Evolutionary conservation across 495 filamentous ascomycete genomes (phyloP).

Genomic region (Aspergillus haitiensis): DNA sequence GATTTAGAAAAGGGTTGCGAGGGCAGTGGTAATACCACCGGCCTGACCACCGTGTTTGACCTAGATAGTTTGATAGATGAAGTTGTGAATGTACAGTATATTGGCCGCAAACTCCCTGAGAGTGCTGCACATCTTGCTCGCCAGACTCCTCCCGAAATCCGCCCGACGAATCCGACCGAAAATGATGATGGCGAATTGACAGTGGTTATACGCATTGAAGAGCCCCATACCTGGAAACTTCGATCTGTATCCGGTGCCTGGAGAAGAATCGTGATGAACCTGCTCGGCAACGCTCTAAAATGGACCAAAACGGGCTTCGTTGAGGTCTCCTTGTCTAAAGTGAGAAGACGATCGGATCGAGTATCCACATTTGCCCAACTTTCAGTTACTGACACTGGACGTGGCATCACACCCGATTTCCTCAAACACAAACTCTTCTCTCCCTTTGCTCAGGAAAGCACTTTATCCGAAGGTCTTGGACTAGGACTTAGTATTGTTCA

Average conservation of each 20-base stretch:
- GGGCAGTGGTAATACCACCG: slow-evolving; percentile 12
- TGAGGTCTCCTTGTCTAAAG: slow-evolving; percentile 51
- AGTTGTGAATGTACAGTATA: slow-evolving; percentile 58
- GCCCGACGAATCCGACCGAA: neutral
- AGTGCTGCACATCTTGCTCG: neutral
- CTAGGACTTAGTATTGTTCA: slow-evolving; percentile 69
- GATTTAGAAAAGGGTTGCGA: slow-evolving; percentile 8
- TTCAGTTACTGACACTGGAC: slow-evolving; percentile 63
- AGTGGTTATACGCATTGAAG: slow-evolving; percentile 58
- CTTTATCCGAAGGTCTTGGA: slow-evolving; percentile 63
- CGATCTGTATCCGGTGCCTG: slow-evolving; percentile 61
- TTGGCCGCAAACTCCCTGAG: slow-evolving; percentile 36
- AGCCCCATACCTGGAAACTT: slow-evolving; percentile 52
- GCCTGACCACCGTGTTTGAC: slow-evolving; percentile 38
- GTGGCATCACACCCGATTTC: slow-evolving; percentile 67
- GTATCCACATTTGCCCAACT: slow-evolving; percentile 35
- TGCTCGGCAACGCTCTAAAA: slow-evolving; percentile 72
- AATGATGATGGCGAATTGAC: slow-evolving; percentile 17
- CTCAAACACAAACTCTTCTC: slow-evolving; percentile 63
- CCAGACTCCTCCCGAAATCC: neutral
- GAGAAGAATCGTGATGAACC: slow-evolving; percentile 67
- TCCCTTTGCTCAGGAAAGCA: slow-evolving; percentile 71
- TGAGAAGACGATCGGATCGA: slow-evolving; percentile 22
- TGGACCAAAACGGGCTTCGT: slow-evolving; percentile 63
- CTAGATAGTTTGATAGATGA: slow-evolving; percentile 57